Base-by-base conservation (phyloP, 768 basidiomycete genomes). In the Boletus vinaceobasis region DNA sequence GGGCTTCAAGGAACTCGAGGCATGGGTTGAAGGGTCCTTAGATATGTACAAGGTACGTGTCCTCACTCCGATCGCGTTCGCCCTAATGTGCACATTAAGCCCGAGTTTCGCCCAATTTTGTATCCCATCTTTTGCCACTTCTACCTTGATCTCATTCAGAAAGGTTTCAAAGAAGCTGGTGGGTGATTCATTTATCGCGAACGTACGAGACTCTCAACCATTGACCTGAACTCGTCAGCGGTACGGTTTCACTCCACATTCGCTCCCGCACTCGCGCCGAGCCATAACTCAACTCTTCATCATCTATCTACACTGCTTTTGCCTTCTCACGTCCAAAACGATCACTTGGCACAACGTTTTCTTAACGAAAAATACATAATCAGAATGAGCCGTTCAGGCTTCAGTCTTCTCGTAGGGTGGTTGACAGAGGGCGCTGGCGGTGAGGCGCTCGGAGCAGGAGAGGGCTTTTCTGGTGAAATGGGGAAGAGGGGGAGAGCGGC, bases 81-180 rank as follows among this genome's bases (percentile, higher is more conserved):
- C 37, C 50, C 47, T 67, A n/a, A 69, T 33, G 50, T 37, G 19
- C 68, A 31, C 49, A 7, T 19, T 8, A 50, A 98, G 90, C 92
- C 93, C 51, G 95, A 99, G 71, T 89, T 99, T 63, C 81, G 90
- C 43, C 94, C 92, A 43, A 88, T 99, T 35, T 74, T 97, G 15
- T 97, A 94, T 66, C 97, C 97, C 3, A 90, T 99, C 58, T 98
- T 98, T 68, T 93, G 90, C 47, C 93, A 99, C 72, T 98, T 98
- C 68, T 98, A 96, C 70, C 78, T 99, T 31, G 96, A 98, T 69
- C 80, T 99, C 46, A 85, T 98, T 44, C 87, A 93, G 62, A 85
- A 87, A 48, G 93, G 92, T 10, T 93, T 90, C 71, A 87, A 89
- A 66, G 89, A 92, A 66, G 89, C 94, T 60, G 95, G 95, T 88